Evolutionary conservation across 345 rosid species (phyloP), one percentile per base, ranked within the genome.

Genomic region (Salix koriyanagi): DNA sequence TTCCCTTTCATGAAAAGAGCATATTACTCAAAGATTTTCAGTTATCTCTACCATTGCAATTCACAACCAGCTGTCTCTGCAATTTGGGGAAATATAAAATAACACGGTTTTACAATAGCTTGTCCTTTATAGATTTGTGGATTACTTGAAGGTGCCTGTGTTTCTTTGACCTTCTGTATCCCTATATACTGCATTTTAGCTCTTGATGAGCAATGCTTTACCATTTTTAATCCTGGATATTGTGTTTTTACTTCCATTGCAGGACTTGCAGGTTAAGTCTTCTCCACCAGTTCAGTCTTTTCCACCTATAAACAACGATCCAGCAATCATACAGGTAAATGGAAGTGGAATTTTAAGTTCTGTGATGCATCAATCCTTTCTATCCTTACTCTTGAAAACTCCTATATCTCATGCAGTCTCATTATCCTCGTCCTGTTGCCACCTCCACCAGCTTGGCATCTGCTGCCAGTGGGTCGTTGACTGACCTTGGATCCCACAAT

Each of bases 221-320:
- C 32, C 26, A 39, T 72, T 58, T 32, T 52, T 1, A 54, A 11
- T 14, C 34, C 30, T 78, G 18, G 46, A 26, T 28, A 25, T 52
- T 25, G 6, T 2, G 16, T 69, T 60, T 25, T 74, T 42, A 19
- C 32, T 76, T 64, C 6, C n/a, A 75, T 77, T 77, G 65, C 85
- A 94, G 98, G 98, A 94, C 81, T 86, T 94, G 76, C 98, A 92
- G 86, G 98, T 94, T 72, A 94, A 92, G 84, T 91, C 96, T 72
- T 92, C 96, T 76, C 91, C 97, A 34, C 96, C 94, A 61, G 92
- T 75, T 74, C 94, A 90, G 83, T 83, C 96, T 56, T 72, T 84
- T n/a, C 90, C 88, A 4, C 84, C 90, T 61, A 82, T 92, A 69
- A 89, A 90, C 84, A 91, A 92, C 84, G 98, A 94, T 72, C 97